phyloP scores from a whole-genome alignment of 2,329 filamentous ascomycete species.

The Aspergillus ruber region DNA sequence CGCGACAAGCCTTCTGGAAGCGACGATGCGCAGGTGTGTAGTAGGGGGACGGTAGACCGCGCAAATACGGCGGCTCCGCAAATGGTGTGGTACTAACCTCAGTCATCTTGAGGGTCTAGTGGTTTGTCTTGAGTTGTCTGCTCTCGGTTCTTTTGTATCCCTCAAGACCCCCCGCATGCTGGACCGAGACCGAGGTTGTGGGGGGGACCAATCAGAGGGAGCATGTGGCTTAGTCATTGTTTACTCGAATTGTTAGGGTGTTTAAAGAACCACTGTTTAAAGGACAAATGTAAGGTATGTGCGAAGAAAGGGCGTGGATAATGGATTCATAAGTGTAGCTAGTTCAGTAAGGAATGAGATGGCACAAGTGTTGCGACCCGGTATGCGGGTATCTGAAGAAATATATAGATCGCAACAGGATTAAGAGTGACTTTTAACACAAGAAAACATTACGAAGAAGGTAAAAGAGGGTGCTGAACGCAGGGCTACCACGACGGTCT shows the following conservation, averaged over 20 bases:
- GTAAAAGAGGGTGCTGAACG: neutral
- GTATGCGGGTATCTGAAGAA: too few relatives aligned
- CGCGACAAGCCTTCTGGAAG: constrained; percentile 63
- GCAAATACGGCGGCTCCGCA: constrained; percentile 66
- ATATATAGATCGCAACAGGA: too few relatives aligned
- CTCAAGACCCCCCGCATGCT: neutral
- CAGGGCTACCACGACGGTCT: neutral
- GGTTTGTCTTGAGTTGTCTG: neutral
- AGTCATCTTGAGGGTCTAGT: neutral
- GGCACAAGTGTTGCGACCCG: too few relatives aligned
- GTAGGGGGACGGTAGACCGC: constrained; percentile 64
- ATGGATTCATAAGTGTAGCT: too few relatives aligned
- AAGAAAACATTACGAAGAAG: neutral
- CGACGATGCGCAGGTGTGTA: constrained; percentile 59
- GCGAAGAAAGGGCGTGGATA: too few relatives aligned
- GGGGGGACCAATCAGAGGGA: neutral
- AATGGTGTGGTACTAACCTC: constrained; percentile 50
- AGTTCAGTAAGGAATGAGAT: too few relatives aligned
- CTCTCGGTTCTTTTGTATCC: neutral
- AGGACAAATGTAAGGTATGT: too few relatives aligned
- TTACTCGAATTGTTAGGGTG: neutral
- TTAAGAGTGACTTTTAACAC: neutral
- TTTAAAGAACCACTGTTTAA: too few relatives aligned
- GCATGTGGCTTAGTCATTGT: neutral
- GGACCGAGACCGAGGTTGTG: neutral